Percentiles rank a stretch among this genome's conserved stretches.
phyloP scores from a whole-genome alignment of 768 basidiomycete genomes.

The Mycena chlorophos region DNA sequence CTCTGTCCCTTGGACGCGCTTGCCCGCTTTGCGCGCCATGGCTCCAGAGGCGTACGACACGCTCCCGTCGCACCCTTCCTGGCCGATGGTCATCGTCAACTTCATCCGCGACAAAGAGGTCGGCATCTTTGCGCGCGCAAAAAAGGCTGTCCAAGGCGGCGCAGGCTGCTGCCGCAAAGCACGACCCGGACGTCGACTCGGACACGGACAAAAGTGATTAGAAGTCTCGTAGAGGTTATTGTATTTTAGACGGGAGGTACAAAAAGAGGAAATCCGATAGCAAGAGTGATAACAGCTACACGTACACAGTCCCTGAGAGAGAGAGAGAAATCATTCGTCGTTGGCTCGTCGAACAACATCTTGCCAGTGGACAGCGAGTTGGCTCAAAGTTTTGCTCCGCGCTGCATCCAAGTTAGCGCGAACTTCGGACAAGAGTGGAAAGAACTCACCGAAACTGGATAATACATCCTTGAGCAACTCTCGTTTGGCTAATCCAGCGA shows the following conservation, averaged over 20 bases:
- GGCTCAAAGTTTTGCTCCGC: conserved; percentile 70
- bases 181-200: conserved; percentile 21
- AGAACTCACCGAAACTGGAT: conserved; percentile 68
- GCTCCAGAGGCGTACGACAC: conserved; percentile 92
- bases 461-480: conserved; percentile 84
- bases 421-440: not conserved
- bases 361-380: conserved; percentile 81
- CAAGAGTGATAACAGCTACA: conserved; percentile 4
- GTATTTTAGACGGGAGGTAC: not conserved
- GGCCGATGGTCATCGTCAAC: conserved; percentile 93
- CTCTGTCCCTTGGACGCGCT: conserved; percentile 90
- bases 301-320: conserved; percentile 5
- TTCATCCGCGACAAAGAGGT: conserved; percentile 91
- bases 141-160: conserved; percentile 56
- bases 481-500: conserved; percentile 74
- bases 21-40: conserved; percentile 77
- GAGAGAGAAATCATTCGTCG: conserved; percentile 34
- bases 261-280: not conserved
- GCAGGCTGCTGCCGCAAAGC: conserved; percentile 14
- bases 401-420: conserved; percentile 41
- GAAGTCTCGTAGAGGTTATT: conserved; percentile 7
- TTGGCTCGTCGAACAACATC: conserved; percentile 69
- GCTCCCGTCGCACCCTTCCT: conserved; percentile 84
- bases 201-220: conserved; percentile 30
- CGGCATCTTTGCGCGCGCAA: conserved; percentile 86